Evolutionary conservation across 2,329 filamentous ascomycete species (phyloP).

Genomic region (Alternaria rosae): DNA sequence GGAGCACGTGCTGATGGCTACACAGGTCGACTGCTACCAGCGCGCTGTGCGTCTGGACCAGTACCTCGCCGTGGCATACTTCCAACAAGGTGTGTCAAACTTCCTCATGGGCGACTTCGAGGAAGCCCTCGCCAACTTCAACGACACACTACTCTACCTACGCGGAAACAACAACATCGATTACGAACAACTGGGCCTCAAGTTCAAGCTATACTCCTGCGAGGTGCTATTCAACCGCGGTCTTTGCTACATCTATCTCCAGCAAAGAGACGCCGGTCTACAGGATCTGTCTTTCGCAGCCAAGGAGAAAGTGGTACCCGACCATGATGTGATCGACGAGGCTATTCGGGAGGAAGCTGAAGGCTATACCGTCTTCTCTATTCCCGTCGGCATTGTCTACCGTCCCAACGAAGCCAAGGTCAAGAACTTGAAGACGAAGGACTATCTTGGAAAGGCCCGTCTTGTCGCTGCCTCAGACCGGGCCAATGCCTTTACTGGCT

Average conservation of each 20-base stretch:
- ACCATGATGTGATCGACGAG: conserved; percentile 98
- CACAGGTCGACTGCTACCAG: conserved; percentile 92
- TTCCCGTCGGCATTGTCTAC: conserved; percentile 94
- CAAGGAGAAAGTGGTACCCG: conserved; percentile 94
- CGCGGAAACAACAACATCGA: conserved; percentile 97
- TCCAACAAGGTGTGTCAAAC: conserved; percentile 97
- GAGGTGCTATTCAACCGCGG: conserved; percentile 98
- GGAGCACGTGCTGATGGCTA: conserved; percentile 26
- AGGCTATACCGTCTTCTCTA: conserved; percentile 99
- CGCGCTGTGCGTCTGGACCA: conserved; percentile 88
- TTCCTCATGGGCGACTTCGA: conserved; percentile 97
- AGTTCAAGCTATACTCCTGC: conserved; percentile 97
- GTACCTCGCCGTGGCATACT: conserved; percentile 96
- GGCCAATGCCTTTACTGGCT: conserved; percentile 81
- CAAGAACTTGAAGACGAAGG: conserved; percentile 96
- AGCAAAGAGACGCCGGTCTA: conserved; percentile 88
- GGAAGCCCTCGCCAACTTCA: conserved; percentile 97
- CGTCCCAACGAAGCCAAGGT: conserved; percentile 97
- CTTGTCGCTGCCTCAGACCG: conserved; percentile 88
- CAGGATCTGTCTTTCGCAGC: conserved; percentile 89
- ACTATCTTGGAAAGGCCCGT: conserved; percentile 95
- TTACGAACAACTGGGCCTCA: conserved; percentile 92
- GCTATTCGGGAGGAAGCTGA: conserved; percentile 93
- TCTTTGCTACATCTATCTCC: conserved; percentile 95
- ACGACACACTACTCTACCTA: conserved; percentile 93